Evolutionary conservation across 495 filamentous ascomycete species (phyloP), one percentile per base, ranked within the genome.

Genomic region (Hypoxylon fuscum): DNA sequence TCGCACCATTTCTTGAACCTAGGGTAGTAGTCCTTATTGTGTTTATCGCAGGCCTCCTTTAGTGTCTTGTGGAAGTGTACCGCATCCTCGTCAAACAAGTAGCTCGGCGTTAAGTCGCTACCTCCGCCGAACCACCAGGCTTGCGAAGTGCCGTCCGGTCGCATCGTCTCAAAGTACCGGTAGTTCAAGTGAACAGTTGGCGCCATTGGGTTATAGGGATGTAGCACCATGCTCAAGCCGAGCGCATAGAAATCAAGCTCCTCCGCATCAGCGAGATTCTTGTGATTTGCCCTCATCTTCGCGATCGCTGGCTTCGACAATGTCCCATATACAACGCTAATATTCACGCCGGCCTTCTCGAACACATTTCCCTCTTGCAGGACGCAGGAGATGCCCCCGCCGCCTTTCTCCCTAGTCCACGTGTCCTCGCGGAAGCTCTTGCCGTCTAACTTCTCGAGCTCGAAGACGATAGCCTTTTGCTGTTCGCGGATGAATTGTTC

Each of bases 1-100:
- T 99, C 95, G 72, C 95, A 99, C 95, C 95, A 99, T 61, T 89
- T 86, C 79, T 99, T 99, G 83, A 98, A 99, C 27, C 87, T 87
- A 10, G 93, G 90, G 71, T 96, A 99, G 81, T 97, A 99, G 9
- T 79, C 83, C 61, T 90, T 89, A 76, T 98, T 90, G 72, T 99
- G 95, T 55, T 88, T 88, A 68, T 99, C 95, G 77, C 95, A 99
- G 2, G 90, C 87, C 18, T 91, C 88, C 74, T 97, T 98, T 72
- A 98, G 89, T 3, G 87, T 90, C 69, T 85, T 87, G 79, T 99
- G 95, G 85, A 99, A 99, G 69, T 96, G 94, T 45, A 96, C 90
- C 7, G 89, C 95, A 73, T 99, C 95, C 70, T 98, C 96, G 57
- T 96, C 92, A 77, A 96, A 98, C 15, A 99, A 85, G 70, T 98